Conservation (phyloP, 805 yeast genomes). For the Wickerhamiella slavikovae region DNA sequence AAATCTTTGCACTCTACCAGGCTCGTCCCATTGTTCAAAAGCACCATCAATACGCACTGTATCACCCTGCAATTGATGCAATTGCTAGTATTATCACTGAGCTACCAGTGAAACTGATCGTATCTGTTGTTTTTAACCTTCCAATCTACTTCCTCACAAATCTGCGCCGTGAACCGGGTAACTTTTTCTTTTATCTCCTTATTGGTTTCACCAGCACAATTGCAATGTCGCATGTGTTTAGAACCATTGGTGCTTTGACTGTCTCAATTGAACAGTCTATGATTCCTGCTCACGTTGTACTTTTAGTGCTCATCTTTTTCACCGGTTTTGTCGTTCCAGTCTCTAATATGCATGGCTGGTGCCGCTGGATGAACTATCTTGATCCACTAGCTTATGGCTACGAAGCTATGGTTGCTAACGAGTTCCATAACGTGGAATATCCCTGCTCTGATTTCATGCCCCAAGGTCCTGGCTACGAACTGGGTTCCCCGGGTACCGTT, state of each 20-base stretch:
- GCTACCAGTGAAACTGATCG: slow-evolving; percentile 36
- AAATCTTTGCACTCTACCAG: slow-evolving; percentile 26
- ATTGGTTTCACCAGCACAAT: slow-evolving; percentile 25
- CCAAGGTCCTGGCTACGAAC: slow-evolving; percentile 18
- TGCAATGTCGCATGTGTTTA: slow-evolving; percentile 31
- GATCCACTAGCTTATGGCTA: slow-evolving; percentile 35
- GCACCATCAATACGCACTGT: slow-evolving; percentile 50
- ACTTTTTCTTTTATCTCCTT: slow-evolving; percentile 30
- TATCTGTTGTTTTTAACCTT: slow-evolving; percentile 25
- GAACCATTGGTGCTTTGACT: slow-evolving; percentile 30
- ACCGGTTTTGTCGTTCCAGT: slow-evolving; percentile 44
- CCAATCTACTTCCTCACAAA: slow-evolving; percentile 36
- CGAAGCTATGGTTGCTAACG: slow-evolving; percentile 39
- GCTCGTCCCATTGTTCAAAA: slow-evolving; percentile 42
- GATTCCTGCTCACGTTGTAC: slow-evolving; percentile 34
- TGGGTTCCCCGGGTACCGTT: slow-evolving; percentile 21
- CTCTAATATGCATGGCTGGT: slow-evolving; percentile 47
- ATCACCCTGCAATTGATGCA: slow-evolving; percentile 56
- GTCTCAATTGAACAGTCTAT: slow-evolving; percentile 33
- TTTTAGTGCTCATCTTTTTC: slow-evolving; percentile 32
- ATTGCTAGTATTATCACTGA: slow-evolving; percentile 38
- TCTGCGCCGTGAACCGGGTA: slow-evolving; percentile 28
- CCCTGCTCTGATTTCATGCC: slow-evolving; percentile 38
- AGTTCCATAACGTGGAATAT: slow-evolving; percentile 37
- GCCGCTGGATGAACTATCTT: slow-evolving; percentile 39